Evolutionary conservation across 108 stramenopile genomes (phyloP).

Genomic region (Cyclostephanos invisitatus): DNA sequence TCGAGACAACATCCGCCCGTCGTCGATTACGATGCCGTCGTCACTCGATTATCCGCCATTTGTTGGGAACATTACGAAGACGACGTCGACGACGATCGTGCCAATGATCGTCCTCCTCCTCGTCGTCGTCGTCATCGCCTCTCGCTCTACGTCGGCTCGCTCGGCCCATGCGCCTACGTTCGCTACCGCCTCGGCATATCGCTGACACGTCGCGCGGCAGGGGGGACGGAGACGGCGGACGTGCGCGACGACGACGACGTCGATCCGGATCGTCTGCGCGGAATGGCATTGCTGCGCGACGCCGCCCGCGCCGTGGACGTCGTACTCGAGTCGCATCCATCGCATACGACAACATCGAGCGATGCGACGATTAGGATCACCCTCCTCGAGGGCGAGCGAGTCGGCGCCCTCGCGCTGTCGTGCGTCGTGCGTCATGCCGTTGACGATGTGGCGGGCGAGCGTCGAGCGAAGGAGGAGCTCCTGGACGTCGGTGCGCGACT

Average conservation of each 20-base stretch:
- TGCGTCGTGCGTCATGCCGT: background rate
- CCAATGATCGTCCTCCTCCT: background rate
- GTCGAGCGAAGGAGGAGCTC: constrained; percentile 5
- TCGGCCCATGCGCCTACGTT: constrained; percentile 13
- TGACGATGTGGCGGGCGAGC: background rate
- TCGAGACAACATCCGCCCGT: background rate
- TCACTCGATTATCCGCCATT: background rate
- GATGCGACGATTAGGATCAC: background rate
- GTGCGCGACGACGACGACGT: too few relatives aligned
- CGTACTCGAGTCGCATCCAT: constrained; percentile 5
- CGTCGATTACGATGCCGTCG: background rate
- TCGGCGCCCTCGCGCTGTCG: constrained; percentile 8
- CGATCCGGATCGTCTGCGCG: background rate
- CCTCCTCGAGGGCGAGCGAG: constrained; percentile 14
- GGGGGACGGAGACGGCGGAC: background rate
- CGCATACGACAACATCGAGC: background rate
- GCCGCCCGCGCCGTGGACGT: background rate
- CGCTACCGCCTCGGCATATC: constrained; percentile 9
- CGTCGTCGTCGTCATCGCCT: background rate
- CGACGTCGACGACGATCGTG: background rate
- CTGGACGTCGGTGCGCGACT: constrained; percentile 6
- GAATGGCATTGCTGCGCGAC: background rate
- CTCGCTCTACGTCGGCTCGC: constrained; percentile 17
- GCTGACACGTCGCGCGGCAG: background rate
- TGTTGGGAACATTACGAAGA: constrained; percentile 8